Conservation (phyloP, 768 basidiomycete species). For the Cyathus striatus region DNA sequence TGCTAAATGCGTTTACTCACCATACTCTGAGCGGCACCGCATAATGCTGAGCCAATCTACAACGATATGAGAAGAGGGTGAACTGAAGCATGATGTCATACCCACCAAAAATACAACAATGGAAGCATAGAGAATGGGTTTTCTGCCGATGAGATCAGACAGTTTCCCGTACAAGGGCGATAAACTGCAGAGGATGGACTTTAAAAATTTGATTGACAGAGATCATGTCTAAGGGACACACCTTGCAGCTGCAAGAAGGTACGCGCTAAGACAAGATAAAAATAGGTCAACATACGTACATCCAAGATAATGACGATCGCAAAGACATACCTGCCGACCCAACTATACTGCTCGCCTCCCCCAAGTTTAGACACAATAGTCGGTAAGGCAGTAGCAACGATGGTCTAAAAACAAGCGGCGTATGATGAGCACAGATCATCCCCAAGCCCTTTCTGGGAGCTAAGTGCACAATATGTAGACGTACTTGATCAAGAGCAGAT, state of each 20-base stretch:
- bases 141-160: conserved; percentile 55
- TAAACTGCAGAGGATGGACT: conserved; percentile 34
- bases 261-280: conserved; percentile 45
- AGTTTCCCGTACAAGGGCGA: conserved; percentile 77
- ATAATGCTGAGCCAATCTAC: conserved; percentile 74
- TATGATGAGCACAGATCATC: conserved; percentile 12
- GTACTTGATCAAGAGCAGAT: conserved; percentile 59
- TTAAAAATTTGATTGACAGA: conserved; percentile 2
- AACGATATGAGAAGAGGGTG: neutral
- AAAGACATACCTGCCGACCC: conserved; percentile 60
- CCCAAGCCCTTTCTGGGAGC: neutral
- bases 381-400: conserved; percentile 72
- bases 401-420: conserved; percentile 28
- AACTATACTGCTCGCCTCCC: conserved; percentile 60
- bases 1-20: too few species aligned
- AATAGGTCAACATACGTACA: neutral
- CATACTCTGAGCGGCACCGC: conserved; percentile 77
- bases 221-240: conserved; percentile 8
- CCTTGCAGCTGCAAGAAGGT: conserved; percentile 62
- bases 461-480: conserved; percentile 2
- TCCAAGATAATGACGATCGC: neutral
- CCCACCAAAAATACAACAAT: conserved; percentile 67
- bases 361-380: conserved; percentile 65
- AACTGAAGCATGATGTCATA: neutral
- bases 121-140: conserved; percentile 62